Evolutionary conservation across 257 asterid genomes (phyloP), one percentile per base, ranked within the genome.

Genomic region (Nyctanthes arbortristis): DNA sequence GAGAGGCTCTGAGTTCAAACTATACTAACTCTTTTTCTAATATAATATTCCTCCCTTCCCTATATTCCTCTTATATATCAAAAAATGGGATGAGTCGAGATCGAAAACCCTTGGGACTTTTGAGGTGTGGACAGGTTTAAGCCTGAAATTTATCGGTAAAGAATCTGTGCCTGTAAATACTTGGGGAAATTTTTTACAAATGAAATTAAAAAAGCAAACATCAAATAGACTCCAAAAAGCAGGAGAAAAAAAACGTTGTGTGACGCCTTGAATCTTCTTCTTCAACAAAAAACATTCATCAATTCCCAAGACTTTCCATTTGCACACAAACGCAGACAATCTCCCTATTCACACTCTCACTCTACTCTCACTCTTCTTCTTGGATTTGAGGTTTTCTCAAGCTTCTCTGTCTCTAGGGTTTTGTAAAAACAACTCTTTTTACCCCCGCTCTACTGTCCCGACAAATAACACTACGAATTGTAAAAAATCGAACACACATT

Each of bases 331-430:
- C 49, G 18, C 71, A 70, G 32, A 58, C 45, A 40, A 43, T 68
- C 73, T 34, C 77, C 69, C 36, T 35, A 40, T 34, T 36, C 70
- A 56, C 30, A 37, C 22, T 57, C 70, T 58, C 67, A 35, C 75
- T 63, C 70, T 70, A 61, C 73, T 77, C 78, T 68, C 71, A 54
- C 87, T 71, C 79, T 76, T 57, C 63, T 70, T 83, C 86, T 81
- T 82, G 90, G 89, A 84, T 81, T 85, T 79, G 86, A n/a, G 70
- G 82, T 73, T 79, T 73, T 69, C 73, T 74, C 56, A 29, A 67
- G 73, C 82, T 80, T 58, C 69, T 66, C 75, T 76, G n/a, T 59
- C 32, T 76, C 81, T 88, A 79, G 93, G 93, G 93, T 76, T 87
- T 81, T 84, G 89, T 73, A 77, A 87, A 85, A 69, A 69, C 84